Percentiles rank a stretch among this genome's conserved stretches.
These are phyloP conservation scores for Termitomyces sp. DNA, from an alignment of 768 basidiomycete species.

Conservation along the genomic window DNA sequence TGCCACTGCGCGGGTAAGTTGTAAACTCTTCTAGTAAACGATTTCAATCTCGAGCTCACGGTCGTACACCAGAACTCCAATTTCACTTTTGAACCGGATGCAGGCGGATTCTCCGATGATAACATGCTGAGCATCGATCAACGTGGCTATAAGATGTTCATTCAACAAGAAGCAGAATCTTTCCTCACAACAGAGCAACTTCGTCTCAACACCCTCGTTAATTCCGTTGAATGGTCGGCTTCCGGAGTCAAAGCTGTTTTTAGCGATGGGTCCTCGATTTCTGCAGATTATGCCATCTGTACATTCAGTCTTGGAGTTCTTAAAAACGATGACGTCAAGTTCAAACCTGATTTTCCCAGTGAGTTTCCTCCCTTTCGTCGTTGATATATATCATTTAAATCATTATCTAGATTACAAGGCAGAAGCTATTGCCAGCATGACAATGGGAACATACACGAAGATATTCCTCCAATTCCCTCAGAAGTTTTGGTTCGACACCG, in stretches of 20 bases:
- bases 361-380: not conserved
- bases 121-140: not conserved
- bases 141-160: not conserved
- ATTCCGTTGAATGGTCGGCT: not conserved
- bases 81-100: not conserved
- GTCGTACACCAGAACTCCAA: too few species aligned
- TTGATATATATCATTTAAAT: not conserved
- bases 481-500: too few species aligned
- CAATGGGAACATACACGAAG: too few species aligned
- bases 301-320: not conserved
- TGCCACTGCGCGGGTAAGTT: not conserved
- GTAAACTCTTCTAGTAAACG: not conserved
- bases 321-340: not conserved
- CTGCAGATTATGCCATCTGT: not conserved
- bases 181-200: not conserved
- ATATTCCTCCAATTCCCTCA: too few species aligned
- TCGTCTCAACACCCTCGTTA: not conserved
- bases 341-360: not conserved
- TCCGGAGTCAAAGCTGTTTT: not conserved
- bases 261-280: not conserved
- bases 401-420: not conserved
- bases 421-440: too few species aligned
- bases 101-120: not conserved
- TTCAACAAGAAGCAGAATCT: not conserved
- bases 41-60: not conserved